Evolutionary conservation across 257 asterid genomes (phyloP).

Genomic region (Lantana camara): DNA sequence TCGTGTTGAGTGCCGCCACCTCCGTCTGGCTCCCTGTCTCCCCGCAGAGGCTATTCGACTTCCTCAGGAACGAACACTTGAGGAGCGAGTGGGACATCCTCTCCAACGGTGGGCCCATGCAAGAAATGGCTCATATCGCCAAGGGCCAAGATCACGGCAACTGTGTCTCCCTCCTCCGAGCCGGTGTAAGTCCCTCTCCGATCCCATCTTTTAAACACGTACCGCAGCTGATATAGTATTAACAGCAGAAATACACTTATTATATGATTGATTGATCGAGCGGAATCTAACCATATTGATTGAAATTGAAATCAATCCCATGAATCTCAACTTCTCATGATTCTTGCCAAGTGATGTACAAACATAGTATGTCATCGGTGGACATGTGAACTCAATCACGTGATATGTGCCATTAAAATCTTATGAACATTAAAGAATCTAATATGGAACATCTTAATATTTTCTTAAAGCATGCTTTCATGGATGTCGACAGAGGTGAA

Average conservation of each 20-base stretch:
- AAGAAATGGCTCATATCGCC: constrained; percentile 89
- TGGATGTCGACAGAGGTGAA: background rate
- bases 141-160: constrained; percentile 91
- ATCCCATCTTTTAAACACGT: too few relatives aligned
- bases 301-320: background rate
- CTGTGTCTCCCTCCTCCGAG: constrained; percentile 87
- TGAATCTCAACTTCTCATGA: too few relatives aligned
- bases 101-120: constrained; percentile 96
- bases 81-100: constrained; percentile 94
- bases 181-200: constrained; percentile 59
- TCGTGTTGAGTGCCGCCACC: constrained; percentile 85
- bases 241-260: too few relatives aligned
- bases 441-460: too few relatives aligned
- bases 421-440: too few relatives aligned
- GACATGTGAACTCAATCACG: background rate
- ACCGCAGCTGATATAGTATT: too few relatives aligned
- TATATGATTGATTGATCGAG: background rate
- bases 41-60: constrained; percentile 71
- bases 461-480: background rate
- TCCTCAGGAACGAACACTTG: constrained; percentile 76
- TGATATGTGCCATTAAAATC: too few relatives aligned
- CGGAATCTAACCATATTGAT: background rate
- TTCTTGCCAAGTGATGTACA: too few relatives aligned
- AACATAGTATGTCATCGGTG: too few relatives aligned
- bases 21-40: constrained; percentile 88